phyloP scores from a whole-genome alignment of 2,329 filamentous ascomycete species.

The Arthrobotrys megalospora region DNA sequence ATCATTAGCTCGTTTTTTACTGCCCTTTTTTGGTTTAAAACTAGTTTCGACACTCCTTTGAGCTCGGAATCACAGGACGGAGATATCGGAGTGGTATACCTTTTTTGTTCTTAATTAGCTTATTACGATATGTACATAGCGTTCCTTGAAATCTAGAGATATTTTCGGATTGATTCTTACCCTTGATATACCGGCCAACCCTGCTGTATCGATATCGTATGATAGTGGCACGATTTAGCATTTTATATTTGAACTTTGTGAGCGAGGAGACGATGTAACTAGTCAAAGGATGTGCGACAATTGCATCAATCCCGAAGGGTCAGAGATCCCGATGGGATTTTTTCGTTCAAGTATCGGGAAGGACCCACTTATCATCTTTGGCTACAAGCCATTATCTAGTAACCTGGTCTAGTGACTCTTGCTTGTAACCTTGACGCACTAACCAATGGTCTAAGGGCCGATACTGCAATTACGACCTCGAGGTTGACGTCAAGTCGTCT shows the following conservation, averaged over 20 bases:
- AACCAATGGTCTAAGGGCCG: too few species aligned
- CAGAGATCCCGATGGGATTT: too few species aligned
- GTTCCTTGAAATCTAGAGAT: constrained; percentile 1
- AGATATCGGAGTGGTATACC: background rate
- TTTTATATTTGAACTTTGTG: background rate
- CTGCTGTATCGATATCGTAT: background rate
- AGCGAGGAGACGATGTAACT: background rate
- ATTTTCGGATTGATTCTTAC: background rate
- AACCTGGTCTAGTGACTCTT: too few species aligned
- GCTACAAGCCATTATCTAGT: too few species aligned
- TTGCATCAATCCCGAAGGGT: too few species aligned
- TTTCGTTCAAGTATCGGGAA: too few species aligned
- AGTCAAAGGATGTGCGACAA: too few species aligned
- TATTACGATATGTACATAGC: background rate
- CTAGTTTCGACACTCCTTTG: constrained; percentile 25
- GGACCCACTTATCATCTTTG: too few species aligned
- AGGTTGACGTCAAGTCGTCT: too few species aligned
- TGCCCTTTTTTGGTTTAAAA: background rate
- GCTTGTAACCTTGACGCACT: too few species aligned
- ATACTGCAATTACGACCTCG: too few species aligned
- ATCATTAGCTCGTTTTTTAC: background rate
- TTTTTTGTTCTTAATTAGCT: background rate
- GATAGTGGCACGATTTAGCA: background rate
- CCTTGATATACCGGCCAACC: too few species aligned
- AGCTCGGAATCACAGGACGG: constrained; percentile 16